Base-by-base conservation (phyloP, 805 yeast species). In the Clavispora vitiphila region DNA sequence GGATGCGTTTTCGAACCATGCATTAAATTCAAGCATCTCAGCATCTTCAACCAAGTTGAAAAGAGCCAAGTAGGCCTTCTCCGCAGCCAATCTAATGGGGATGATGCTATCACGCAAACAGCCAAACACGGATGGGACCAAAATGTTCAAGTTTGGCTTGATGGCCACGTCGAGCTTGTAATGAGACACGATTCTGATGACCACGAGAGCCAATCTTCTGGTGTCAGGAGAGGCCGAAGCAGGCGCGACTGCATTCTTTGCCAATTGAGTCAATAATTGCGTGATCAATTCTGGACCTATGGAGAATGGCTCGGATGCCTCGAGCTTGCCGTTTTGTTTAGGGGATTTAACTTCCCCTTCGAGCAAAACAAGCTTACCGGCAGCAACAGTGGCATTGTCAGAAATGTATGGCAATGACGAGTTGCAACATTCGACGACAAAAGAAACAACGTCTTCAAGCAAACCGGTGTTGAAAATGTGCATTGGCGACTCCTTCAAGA, bases 41-140 rank as follows among this genome's bases (percentile, higher is more conserved):
- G 66, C 76, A 48, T 85, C 96, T 21, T 83, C 86, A 24, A 86
- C 82, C 52, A 91, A 67, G 37, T 76, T 71, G 63, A 89, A 83
- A 14, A 88, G 58, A 2, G 86, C 78, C 50, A 90, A 60, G 60
- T 76, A 89, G 1, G 95, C 89, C 67, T 87, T 87, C 61, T 91
- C 99, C 7, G 96, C 96, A 1, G 97, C 96, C 47, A 91, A 72
- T 56, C 89, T 90, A 51, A 91, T 82, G 4, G 99, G 97, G 55
- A 91, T 87, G 37, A 86, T 71, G n/a, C 81, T 74, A 56, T 90
- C 96, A 50, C 99, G 74, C 31, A 91, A 83, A 59, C 93, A 82
- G 0, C 83, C 68, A 60, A 91, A 91, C 2, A 89, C 81, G 10
- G 86, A 71, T 11, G 93, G 87, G 3, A 76, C 86, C 39, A 91